phyloP scores from a whole-genome alignment of 2,329 filamentous ascomycete species.

The Diaporthe caulivora region DNA sequence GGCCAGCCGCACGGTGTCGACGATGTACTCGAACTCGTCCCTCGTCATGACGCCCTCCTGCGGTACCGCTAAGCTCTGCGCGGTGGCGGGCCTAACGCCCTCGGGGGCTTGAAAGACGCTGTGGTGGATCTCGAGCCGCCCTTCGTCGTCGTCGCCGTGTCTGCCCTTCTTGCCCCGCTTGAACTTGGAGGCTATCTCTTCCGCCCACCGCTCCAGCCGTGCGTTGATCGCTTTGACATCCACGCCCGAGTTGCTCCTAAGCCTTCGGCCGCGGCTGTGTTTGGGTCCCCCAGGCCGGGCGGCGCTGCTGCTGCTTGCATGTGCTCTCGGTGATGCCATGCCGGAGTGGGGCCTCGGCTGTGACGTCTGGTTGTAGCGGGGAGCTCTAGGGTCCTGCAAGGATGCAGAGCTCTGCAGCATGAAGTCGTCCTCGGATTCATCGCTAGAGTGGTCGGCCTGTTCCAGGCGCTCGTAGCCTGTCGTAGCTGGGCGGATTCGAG shows the following conservation, averaged over 20 bases:
- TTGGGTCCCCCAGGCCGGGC: constrained; percentile 49
- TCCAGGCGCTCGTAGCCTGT: constrained; percentile 89
- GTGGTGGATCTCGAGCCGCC: constrained; percentile 94
- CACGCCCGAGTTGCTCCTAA: constrained; percentile 84
- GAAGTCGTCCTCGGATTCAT: constrained; percentile 77
- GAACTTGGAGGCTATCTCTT: constrained; percentile 97
- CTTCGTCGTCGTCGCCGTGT: constrained; percentile 74
- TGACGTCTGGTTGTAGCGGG: constrained; percentile 73
- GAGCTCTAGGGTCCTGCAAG: constrained; percentile 68
- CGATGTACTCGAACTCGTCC: constrained; percentile 85
- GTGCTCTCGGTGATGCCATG: constrained; percentile 67
- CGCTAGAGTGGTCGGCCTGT: constrained; percentile 82
- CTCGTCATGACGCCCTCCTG: constrained; percentile 79
- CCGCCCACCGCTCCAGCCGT: constrained; percentile 93
- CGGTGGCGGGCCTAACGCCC: constrained; percentile 82
- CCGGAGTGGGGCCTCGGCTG: constrained; percentile 72
- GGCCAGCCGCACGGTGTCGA: constrained; percentile 89
- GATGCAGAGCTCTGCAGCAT: constrained; percentile 66
- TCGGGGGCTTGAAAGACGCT: constrained; percentile 96
- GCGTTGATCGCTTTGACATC: constrained; percentile 99
- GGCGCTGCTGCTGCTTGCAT: constrained; percentile 51
- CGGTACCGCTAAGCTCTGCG: constrained; percentile 76
- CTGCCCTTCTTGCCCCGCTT: constrained; percentile 81
- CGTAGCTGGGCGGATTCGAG: constrained; percentile 76
- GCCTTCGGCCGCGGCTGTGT: constrained; percentile 60